These are phyloP conservation scores for Lepidium sativum DNA, from an alignment of 345 rosid species.

Conservation along the genomic window DNA sequence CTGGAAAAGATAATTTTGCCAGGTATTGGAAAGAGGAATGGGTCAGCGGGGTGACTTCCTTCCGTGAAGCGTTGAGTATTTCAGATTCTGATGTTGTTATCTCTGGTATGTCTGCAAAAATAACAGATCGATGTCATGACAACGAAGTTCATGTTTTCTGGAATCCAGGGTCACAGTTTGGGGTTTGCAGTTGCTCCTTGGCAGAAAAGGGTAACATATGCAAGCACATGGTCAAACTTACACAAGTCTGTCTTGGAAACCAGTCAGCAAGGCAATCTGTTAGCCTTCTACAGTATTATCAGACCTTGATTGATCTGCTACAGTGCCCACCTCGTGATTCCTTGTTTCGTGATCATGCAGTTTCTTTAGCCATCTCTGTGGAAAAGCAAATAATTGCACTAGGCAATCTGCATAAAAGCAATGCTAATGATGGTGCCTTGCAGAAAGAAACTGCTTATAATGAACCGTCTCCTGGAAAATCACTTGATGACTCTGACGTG, in stretches of 20 bases:
- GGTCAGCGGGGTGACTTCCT: slow-evolving; percentile 78
- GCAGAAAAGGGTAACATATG: slow-evolving; percentile 80
- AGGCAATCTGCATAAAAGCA: slow-evolving; percentile 25
- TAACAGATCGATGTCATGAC: slow-evolving; percentile 43
- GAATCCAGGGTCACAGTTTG: slow-evolving; percentile 78
- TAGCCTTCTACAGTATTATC: slow-evolving; percentile 52
- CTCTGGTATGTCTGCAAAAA: slow-evolving; percentile 49
- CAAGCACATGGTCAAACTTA: slow-evolving; percentile 69
- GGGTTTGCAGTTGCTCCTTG: slow-evolving; percentile 72
- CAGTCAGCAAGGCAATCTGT: slow-evolving; percentile 34
- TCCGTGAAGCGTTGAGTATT: slow-evolving; percentile 67
- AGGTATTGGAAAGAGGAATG: slow-evolving; percentile 88
- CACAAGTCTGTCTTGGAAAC: slow-evolving; percentile 32
- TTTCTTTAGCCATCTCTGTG: slow-evolving; percentile 52
- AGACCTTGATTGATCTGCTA: slow-evolving; percentile 53
- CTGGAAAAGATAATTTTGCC: slow-evolving; percentile 67
- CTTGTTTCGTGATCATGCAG: slow-evolving; percentile 68
- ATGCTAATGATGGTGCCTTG: slow-evolving; percentile 6
- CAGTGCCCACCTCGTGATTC: slow-evolving; percentile 60
- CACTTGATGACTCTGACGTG: background rate
- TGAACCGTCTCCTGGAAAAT: slow-evolving; percentile 1
- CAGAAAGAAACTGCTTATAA: slow-evolving; percentile 11
- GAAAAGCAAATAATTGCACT: slow-evolving; percentile 47
- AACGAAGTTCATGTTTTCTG: slow-evolving; percentile 49
- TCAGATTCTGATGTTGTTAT: slow-evolving; percentile 55